Percentiles rank a stretch among this genome's conserved stretches.
phyloP scores from a whole-genome alignment of 352 stramenopile species.

The Pythium dissotocum region DNA sequence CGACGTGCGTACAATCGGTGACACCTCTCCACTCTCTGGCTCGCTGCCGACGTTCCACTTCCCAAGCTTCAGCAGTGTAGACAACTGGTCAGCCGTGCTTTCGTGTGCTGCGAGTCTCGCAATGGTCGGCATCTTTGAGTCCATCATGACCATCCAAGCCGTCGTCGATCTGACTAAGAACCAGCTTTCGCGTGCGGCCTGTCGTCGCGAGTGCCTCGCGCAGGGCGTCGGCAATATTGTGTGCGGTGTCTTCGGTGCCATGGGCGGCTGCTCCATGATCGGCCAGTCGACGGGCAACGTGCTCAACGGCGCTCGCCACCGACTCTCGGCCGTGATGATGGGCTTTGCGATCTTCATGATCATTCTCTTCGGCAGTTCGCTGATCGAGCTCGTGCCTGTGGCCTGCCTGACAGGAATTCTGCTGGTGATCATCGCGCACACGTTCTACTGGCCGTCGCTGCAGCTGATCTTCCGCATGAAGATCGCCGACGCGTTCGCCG shows the following conservation, averaged over 20 bases:
- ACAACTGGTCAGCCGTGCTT: slow-evolving; percentile 73
- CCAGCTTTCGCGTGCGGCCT: slow-evolving; percentile 55
- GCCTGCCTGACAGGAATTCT: slow-evolving; percentile 87
- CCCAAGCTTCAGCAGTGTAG: slow-evolving; percentile 45
- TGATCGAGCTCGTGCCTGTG: slow-evolving; percentile 87
- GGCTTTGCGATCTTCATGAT: slow-evolving; percentile 72
- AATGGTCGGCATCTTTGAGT: slow-evolving; percentile 92
- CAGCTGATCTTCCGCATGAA: slow-evolving; percentile 75
- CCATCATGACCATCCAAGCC: slow-evolving; percentile 93
- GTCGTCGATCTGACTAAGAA: slow-evolving; percentile 89
- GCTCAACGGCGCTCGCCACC: slow-evolving; percentile 75
- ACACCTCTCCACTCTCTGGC: slow-evolving; percentile 59
- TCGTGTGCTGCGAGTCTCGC: slow-evolving; percentile 90
- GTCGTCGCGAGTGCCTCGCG: slow-evolving; percentile 81
- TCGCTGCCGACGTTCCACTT: slow-evolving; percentile 54
- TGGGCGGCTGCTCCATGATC: slow-evolving; percentile 95
- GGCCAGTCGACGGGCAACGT: slow-evolving; percentile 92
- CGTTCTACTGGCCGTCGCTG: slow-evolving; percentile 90
- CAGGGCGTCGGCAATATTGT: slow-evolving; percentile 93
- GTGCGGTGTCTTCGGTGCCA: slow-evolving; percentile 89
- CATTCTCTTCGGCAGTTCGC: slow-evolving; percentile 76
- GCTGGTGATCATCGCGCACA: slow-evolving; percentile 87
- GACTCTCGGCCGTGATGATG: slow-evolving; percentile 67
- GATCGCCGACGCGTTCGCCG: slow-evolving; percentile 66
- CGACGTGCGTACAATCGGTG: slow-evolving; percentile 76